A percentile compares a stretch with the other conserved stretches of the same genome.
These are phyloP conservation scores for Brettanomyces sp. DNA, from an alignment of 805 yeast species.

Conservation along the genomic window DNA sequence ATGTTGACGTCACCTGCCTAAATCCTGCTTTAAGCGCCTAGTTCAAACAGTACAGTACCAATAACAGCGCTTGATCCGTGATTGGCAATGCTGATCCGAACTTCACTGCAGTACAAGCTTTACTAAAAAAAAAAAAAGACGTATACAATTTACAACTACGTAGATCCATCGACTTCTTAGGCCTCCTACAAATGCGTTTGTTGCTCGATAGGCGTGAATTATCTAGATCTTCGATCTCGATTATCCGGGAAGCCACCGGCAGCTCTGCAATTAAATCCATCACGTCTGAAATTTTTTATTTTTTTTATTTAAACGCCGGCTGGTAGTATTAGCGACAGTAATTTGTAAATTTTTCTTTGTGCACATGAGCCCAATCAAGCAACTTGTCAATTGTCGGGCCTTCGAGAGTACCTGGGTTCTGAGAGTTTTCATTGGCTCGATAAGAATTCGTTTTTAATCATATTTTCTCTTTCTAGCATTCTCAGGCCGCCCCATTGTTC, in stretches of 20 bases:
- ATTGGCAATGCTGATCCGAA: background rate
- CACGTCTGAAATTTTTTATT: background rate
- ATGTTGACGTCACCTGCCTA: too few relatives aligned
- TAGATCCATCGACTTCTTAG: too few relatives aligned
- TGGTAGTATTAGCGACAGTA: background rate
- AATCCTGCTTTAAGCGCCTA: background rate
- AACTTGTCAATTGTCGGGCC: conserved; percentile 11
- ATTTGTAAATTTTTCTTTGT: background rate
- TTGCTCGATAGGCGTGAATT: too few relatives aligned
- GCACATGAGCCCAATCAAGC: background rate
- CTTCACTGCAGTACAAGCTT: background rate
- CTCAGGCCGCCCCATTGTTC: conserved; percentile 4
- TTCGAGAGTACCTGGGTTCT: conserved; percentile 7
- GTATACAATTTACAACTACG: too few relatives aligned
- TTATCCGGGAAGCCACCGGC: too few relatives aligned
- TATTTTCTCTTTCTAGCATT: background rate
- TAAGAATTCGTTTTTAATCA: background rate
- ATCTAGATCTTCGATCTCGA: too few relatives aligned
- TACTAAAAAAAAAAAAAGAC: too few relatives aligned
- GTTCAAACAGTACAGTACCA: background rate
- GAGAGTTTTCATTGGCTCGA: too few relatives aligned
- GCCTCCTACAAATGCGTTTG: too few relatives aligned
- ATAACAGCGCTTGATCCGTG: background rate
- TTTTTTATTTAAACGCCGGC: background rate
- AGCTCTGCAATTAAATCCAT: too few relatives aligned